Conservation (phyloP, 2,329 filamentous ascomycete genomes). For the Niveomyces coronatus region DNA sequence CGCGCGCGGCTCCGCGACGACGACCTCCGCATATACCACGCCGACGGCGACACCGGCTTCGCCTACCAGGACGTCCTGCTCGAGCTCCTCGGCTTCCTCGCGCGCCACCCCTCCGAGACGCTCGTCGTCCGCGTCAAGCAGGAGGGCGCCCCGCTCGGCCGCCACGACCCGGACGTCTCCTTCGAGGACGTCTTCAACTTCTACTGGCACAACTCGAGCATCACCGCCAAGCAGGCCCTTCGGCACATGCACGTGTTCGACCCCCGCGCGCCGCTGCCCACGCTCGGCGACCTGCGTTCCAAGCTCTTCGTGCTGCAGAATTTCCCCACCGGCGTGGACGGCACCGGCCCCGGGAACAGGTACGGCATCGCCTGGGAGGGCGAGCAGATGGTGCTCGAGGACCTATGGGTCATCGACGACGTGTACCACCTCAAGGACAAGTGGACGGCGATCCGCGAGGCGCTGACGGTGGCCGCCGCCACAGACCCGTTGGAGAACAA, state of each 20-base stretch:
- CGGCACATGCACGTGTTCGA: constrained; percentile 28
- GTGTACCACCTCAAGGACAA: constrained; percentile 34
- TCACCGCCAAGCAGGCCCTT: constrained; percentile 24
- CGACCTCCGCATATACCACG: constrained; percentile 38
- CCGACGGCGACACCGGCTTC: constrained; percentile 33
- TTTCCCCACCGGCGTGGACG: constrained; percentile 27
- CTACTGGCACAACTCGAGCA: constrained; percentile 25
- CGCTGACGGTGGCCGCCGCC: constrained; percentile 28
- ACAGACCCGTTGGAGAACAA: constrained; percentile 23
- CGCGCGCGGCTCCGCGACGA: constrained; percentile 32
- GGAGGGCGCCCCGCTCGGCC: constrained; percentile 29
- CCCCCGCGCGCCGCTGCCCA: constrained; percentile 25
- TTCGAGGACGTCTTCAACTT: constrained; percentile 36
- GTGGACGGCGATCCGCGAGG: constrained; percentile 32
- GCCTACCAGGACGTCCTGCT: constrained; percentile 32
- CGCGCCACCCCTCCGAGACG: constrained; percentile 33
- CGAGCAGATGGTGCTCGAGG: constrained; percentile 34
- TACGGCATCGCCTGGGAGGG: constrained; percentile 38
- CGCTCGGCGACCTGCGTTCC: constrained; percentile 33
- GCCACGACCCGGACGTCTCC: constrained; percentile 23
- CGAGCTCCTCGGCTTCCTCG: constrained; percentile 35
- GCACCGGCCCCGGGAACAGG: constrained; percentile 12
- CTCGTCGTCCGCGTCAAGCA: constrained; percentile 41
- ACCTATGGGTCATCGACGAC: constrained; percentile 35
- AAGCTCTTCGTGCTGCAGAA: constrained; percentile 39